phyloP scores from a whole-genome alignment of 305 asterid species.

The Coffea humblotiana region DNA sequence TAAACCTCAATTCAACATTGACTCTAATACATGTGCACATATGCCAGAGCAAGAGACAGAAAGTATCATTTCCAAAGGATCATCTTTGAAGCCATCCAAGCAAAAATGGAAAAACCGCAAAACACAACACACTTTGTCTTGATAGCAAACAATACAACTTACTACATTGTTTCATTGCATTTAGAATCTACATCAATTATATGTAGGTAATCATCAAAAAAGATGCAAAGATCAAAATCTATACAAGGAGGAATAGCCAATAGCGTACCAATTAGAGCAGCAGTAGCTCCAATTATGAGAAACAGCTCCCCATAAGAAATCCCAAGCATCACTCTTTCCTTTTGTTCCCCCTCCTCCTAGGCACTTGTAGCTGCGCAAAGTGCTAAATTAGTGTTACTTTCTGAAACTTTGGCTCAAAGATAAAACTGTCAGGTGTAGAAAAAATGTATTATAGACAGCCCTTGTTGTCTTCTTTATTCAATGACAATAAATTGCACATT shows the following conservation, averaged over 20 bases:
- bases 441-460: neutral
- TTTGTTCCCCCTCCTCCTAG: conserved; percentile 1
- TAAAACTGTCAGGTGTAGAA: neutral
- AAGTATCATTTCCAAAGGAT: neutral
- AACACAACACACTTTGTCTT: neutral
- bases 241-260: neutral
- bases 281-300: conserved; percentile 77
- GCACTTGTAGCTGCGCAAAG: neutral
- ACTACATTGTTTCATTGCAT: neutral
- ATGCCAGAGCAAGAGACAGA: neutral
- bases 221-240: neutral
- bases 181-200: neutral
- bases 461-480: neutral
- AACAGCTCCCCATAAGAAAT: conserved; percentile 79
- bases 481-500: neutral
- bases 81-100: neutral
- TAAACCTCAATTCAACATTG: neutral
- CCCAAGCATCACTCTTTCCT: conserved; percentile 60
- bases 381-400: neutral
- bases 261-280: conserved; percentile 59
- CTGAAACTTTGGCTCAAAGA: neutral
- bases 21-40: neutral
- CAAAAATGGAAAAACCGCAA: conserved; percentile 1
- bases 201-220: neutral
- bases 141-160: neutral